phyloP scores from a whole-genome alignment of 106 monocot species.

The Amphibolis antarctica region DNA sequence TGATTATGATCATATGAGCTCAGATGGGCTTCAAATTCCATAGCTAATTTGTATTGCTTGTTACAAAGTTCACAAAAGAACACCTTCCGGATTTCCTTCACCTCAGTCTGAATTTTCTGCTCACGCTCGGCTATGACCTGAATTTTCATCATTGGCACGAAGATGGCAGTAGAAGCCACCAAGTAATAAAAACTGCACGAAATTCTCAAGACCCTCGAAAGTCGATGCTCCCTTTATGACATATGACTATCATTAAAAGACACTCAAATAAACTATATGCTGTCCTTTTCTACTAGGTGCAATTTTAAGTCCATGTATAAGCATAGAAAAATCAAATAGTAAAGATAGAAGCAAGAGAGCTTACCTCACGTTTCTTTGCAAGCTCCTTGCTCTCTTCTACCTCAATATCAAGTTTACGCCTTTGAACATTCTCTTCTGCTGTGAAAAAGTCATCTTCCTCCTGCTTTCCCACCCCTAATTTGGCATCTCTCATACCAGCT shows the following conservation, averaged over 20 bases:
- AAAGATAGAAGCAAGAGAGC: constrained; percentile 1
- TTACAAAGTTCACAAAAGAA: constrained; percentile 94
- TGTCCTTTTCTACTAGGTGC: constrained; percentile 33
- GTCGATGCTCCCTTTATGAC: constrained; percentile 53
- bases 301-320: constrained; percentile 21
- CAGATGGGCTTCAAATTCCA: constrained; percentile 93
- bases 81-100: constrained; percentile 94
- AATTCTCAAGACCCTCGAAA: constrained; percentile 70
- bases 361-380: constrained; percentile 91
- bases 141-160: constrained; percentile 98
- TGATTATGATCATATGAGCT: constrained; percentile 99
- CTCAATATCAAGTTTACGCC: constrained; percentile 77
- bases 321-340: neutral
- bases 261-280: constrained; percentile 30
- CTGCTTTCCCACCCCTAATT: constrained; percentile 91
- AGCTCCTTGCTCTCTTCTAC: constrained; percentile 72
- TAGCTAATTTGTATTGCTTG: constrained; percentile 96
- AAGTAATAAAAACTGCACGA: constrained; percentile 94
- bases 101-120: constrained; percentile 89
- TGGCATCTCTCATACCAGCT: constrained; percentile 84
- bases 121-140: constrained; percentile 99
- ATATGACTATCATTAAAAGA: constrained; percentile 44
- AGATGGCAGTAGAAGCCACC: constrained; percentile 94
- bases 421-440: constrained; percentile 82
- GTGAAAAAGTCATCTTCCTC: constrained; percentile 99